A percentile compares a stretch with the other conserved stretches of the same genome.
These are phyloP conservation scores for Beauveria medogensis DNA, from an alignment of 2,329 filamentous ascomycete genomes.

Conservation along the genomic window DNA sequence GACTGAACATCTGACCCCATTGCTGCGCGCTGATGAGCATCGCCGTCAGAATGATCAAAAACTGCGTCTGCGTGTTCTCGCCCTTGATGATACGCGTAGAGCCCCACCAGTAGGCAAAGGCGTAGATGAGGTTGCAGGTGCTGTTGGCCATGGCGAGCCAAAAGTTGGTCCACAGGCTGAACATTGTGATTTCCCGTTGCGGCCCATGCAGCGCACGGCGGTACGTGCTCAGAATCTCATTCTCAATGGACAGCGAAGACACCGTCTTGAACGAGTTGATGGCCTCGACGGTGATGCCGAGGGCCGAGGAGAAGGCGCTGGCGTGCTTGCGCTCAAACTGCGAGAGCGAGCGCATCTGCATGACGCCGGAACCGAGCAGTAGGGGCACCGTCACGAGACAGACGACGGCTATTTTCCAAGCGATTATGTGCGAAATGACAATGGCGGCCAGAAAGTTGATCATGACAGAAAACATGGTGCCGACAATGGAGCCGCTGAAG, in stretches of 20 bases:
- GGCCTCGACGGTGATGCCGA: slow-evolving; percentile 58
- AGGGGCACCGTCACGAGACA: slow-evolving; percentile 61
- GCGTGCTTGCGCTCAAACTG: slow-evolving; percentile 56
- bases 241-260: slow-evolving; percentile 45
- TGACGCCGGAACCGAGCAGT: slow-evolving; percentile 59
- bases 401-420: slow-evolving; percentile 70
- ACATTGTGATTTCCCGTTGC: slow-evolving; percentile 45
- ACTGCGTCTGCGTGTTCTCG: slow-evolving; percentile 56
- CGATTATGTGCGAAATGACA: slow-evolving; percentile 60
- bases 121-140: slow-evolving; percentile 60
- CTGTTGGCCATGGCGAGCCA: slow-evolving; percentile 54
- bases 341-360: slow-evolving; percentile 57
- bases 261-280: slow-evolving; percentile 59
- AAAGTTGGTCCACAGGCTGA: slow-evolving; percentile 44
- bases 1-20: slow-evolving; percentile 66
- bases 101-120: slow-evolving; percentile 75
- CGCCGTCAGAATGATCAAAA: slow-evolving; percentile 65
- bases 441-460: slow-evolving; percentile 63
- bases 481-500: slow-evolving; percentile 62
- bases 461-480: slow-evolving; percentile 58
- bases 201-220: slow-evolving; percentile 40
- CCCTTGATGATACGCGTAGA: slow-evolving; percentile 61
- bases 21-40: slow-evolving; percentile 66
- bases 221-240: slow-evolving; percentile 45
- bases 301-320: slow-evolving; percentile 55